Percentiles rank a stretch among this genome's conserved stretches.
phyloP scores from a whole-genome alignment of 2,329 filamentous ascomycete species.

The Tolypocladium paradoxum region DNA sequence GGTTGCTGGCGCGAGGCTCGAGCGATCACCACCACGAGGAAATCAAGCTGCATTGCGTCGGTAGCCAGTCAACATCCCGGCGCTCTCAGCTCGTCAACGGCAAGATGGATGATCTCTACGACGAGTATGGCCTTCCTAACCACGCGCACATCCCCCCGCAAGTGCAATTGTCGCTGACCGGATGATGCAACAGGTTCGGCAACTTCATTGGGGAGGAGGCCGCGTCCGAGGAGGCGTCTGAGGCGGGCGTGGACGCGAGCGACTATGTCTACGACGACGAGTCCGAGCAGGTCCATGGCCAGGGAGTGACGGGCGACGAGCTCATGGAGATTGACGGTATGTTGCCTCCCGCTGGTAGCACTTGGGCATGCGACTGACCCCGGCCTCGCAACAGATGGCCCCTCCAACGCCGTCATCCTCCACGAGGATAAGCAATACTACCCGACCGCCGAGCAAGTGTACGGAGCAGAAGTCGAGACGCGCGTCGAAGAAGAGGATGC shows the following conservation, averaged over 20 bases:
- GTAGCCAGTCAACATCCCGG: conserved; percentile 10
- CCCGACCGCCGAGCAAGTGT: conserved; percentile 92
- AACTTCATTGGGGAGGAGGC: conserved; percentile 95
- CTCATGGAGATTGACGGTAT: conserved; percentile 86
- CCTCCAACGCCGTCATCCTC: conserved; percentile 92
- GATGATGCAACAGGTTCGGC: conserved; percentile 57
- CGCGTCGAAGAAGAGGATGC: conserved; percentile 95
- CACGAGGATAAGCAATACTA: conserved; percentile 99
- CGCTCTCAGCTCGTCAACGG: conserved; percentile 7
- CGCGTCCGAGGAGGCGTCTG: conserved; percentile 76
- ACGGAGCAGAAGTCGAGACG: conserved; percentile 88
- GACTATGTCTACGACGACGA: conserved; percentile 79
- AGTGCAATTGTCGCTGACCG: not conserved
- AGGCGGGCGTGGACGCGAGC: conserved; percentile 60
- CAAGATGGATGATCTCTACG: conserved; percentile 89
- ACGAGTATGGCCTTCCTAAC: conserved; percentile 53
- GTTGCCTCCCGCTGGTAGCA: conserved; percentile 7
- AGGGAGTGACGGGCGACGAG: conserved; percentile 53
- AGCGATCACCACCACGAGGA: conserved; percentile 1
- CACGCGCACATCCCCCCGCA: not conserved
- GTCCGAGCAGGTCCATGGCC: conserved; percentile 49
- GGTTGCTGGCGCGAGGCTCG: conserved; percentile 1
- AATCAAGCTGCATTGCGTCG: conserved; percentile 8
- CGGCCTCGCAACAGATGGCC: conserved; percentile 46
- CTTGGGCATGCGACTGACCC: not conserved